Evolutionary conservation across 805 yeast genomes (phyloP).

Genomic region (Komagataella ulmi): DNA sequence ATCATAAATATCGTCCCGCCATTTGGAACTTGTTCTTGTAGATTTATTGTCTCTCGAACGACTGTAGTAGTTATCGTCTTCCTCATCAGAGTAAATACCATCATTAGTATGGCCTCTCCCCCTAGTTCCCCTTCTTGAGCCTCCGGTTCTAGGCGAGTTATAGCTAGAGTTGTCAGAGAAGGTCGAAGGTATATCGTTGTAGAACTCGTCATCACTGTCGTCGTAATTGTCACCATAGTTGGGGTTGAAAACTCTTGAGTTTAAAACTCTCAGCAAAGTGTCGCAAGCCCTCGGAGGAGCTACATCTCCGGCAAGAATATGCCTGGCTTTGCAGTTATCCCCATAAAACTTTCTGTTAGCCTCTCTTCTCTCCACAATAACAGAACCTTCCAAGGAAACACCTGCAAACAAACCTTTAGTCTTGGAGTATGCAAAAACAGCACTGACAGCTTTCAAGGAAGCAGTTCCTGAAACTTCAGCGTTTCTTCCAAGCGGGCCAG

Average conservation of each 20-base stretch:
- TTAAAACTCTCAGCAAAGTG: constrained; percentile 72
- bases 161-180: constrained; percentile 26
- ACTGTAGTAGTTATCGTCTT: constrained; percentile 9
- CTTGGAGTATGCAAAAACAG: constrained; percentile 87
- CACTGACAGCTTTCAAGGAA: constrained; percentile 73
- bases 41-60: constrained; percentile 11
- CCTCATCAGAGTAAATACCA: constrained; percentile 24
- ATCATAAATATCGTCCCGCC: constrained; percentile 88
- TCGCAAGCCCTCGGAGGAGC: constrained; percentile 90
- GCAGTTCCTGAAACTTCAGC: constrained; percentile 98
- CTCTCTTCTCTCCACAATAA: constrained; percentile 91
- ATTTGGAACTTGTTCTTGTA: constrained; percentile 24
- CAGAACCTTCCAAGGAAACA: constrained; percentile 93
- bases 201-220: constrained; percentile 50
- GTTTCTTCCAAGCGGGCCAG: constrained; percentile 94
- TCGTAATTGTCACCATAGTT: constrained; percentile 29
- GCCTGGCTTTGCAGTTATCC: constrained; percentile 72
- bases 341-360: constrained; percentile 95
- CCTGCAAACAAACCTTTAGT: constrained; percentile 97
- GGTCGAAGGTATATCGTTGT: constrained; percentile 63
- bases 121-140: constrained; percentile 7
- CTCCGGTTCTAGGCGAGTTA: constrained; percentile 20
- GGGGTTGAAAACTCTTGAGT: constrained; percentile 66
- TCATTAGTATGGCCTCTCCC: constrained; percentile 10
- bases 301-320: constrained; percentile 74